phyloP scores from a whole-genome alignment of 106 monocot genomes.

The Acorus calamus region DNA sequence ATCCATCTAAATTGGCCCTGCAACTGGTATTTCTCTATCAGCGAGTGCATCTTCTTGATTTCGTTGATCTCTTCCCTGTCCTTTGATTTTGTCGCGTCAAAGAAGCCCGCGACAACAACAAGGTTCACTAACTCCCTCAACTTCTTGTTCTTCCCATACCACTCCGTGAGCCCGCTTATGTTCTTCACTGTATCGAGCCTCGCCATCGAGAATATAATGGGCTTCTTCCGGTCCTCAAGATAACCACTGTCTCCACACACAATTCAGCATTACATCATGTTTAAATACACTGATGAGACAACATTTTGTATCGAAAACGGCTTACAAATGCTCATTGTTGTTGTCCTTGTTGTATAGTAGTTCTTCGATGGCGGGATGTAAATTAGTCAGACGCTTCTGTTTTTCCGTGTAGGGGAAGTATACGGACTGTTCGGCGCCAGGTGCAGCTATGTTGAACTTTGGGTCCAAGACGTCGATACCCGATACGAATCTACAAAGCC shows the following conservation, averaged over 20 bases:
- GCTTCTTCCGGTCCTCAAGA: slow-evolving; percentile 67
- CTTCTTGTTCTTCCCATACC: slow-evolving; percentile 82
- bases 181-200: slow-evolving; percentile 96
- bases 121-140: slow-evolving; percentile 83
- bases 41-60: slow-evolving; percentile 86
- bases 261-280: neutral
- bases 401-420: slow-evolving; percentile 94
- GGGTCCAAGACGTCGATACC: slow-evolving; percentile 88
- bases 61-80: slow-evolving; percentile 89
- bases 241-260: slow-evolving; percentile 39
- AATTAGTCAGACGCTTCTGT: slow-evolving; percentile 52
- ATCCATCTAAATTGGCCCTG: slow-evolving; percentile 94
- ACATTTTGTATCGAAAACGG: neutral
- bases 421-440: slow-evolving; percentile 86
- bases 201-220: slow-evolving; percentile 97
- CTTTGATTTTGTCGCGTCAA: slow-evolving; percentile 77
- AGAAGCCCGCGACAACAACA: slow-evolving; percentile 79
- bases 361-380: slow-evolving; percentile 66
- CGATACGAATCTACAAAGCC: slow-evolving; percentile 63
- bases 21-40: slow-evolving; percentile 70
- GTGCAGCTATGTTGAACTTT: slow-evolving; percentile 96
- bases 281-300: neutral
- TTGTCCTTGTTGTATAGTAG: slow-evolving; percentile 62
- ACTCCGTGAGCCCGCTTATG: slow-evolving; percentile 78
- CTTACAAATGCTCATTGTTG: slow-evolving; percentile 75